phyloP scores from a whole-genome alignment of 2,329 filamentous ascomycete genomes.

The Neocucurbitaria cava region DNA sequence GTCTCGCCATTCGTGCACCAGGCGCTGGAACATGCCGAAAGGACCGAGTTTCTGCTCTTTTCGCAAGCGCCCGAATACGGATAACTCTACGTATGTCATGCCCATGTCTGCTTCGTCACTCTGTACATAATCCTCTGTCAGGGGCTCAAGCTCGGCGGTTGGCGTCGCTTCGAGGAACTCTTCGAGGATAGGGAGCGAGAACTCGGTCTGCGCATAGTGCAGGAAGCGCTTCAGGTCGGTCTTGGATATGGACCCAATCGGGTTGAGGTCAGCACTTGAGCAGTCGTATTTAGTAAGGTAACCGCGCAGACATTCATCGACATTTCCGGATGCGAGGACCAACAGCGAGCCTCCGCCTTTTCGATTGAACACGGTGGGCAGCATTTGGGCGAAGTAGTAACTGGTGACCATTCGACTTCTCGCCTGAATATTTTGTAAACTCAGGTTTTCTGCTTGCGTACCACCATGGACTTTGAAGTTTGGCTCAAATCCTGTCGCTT shows the following conservation, averaged over 20 bases:
- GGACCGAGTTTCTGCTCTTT: conserved; percentile 61
- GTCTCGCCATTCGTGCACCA: conserved; percentile 60
- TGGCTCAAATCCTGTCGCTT: conserved; percentile 66
- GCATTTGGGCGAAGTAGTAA: conserved; percentile 69
- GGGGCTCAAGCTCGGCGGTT: conserved; percentile 65
- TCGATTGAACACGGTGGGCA: conserved; percentile 65
- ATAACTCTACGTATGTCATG: conserved; percentile 49
- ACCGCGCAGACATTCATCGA: conserved; percentile 60
- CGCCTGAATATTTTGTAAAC: conserved; percentile 67
- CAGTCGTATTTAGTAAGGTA: conserved; percentile 77
- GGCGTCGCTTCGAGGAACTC: conserved; percentile 65
- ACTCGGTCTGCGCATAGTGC: conserved; percentile 60
- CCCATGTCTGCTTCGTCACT: background rate
- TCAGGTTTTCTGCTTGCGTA: background rate
- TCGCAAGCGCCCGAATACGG: conserved; percentile 58
- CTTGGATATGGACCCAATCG: conserved; percentile 30
- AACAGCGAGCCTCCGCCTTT: conserved; percentile 66
- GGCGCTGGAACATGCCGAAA: conserved; percentile 61
- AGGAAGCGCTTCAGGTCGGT: conserved; percentile 75
- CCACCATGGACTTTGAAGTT: conserved; percentile 69
- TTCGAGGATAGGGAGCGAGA: conserved; percentile 68
- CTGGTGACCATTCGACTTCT: conserved; percentile 68
- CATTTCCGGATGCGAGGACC: conserved; percentile 72
- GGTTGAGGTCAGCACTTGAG: conserved; percentile 57
- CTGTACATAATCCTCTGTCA: conserved; percentile 56